Evolutionary conservation across 2,329 filamentous ascomycete species (phyloP), one percentile per base, ranked within the genome.

Genomic region (Didymellaceae sp.): DNA sequence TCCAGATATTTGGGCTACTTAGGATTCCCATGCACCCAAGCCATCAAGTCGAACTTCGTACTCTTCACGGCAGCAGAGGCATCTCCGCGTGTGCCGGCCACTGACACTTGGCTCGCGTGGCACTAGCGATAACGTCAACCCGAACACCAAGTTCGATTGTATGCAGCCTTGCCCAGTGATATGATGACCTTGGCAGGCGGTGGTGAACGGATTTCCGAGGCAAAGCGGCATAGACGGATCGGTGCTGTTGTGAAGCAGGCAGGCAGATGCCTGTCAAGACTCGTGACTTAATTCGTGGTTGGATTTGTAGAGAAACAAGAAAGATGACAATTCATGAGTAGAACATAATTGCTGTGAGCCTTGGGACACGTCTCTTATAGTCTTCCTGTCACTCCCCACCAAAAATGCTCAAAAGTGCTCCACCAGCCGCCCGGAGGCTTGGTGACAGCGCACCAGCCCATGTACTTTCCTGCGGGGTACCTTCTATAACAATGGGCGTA

Each of bases 21-120:
- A n/a, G n/a, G n/a, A n/a, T n/a, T n/a, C n/a, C n/a, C n/a, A n/a
- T n/a, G n/a, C 16, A 2, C 10, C 2, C 13, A n/a, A 34, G 9
- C 32, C n/a, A 9, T 11, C 34, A 10, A 28, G 20, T 3, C 14
- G 0, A 14, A 28, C 17, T 8, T 17, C 16, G 4, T 7, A 13
- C 17, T 9, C 32, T 35, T n/a, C 31, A 21, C 31, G 24, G 33
- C 24, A 24, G 28, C 34, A 45, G 4, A 22, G 41, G 28, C 31
- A 28, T 35, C 30, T 51, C 38, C 43, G 49, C 33, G 32, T 11
- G 26, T 39, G 32, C 43, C 49, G 26, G 44, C 22, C 20, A 43
- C 28, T 38, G 21, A n/a, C 30, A 47, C 49, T 52, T 52, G 49
- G 49, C 49, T 41, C 32, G 39, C 49, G 40, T 52, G 43, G 38